A percentile compares a stretch with the other conserved stretches of the same genome.
Evolutionary conservation across 805 yeast genomes (phyloP).

Genomic region (Wickerhamiella bombiphila): DNA sequence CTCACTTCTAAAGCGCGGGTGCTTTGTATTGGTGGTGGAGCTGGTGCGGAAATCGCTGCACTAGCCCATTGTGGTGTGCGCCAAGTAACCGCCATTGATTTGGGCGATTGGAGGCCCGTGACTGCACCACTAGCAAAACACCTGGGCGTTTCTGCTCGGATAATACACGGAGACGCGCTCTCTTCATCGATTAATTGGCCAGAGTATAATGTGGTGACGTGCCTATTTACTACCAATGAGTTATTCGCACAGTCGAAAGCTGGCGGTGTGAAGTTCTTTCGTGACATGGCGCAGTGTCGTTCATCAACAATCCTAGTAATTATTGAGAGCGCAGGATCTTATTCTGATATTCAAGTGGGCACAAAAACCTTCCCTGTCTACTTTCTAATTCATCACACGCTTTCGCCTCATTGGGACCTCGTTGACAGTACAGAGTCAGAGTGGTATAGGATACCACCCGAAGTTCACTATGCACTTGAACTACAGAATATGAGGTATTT

Average conservation of each 20-base stretch:
- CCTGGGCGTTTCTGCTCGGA: constrained; percentile 29
- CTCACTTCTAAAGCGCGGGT: constrained; percentile 27
- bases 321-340: constrained; percentile 83
- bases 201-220: constrained; percentile 34
- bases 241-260: constrained; percentile 55
- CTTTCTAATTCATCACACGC: constrained; percentile 57
- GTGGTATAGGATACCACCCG: constrained; percentile 52
- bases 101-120: constrained; percentile 61
- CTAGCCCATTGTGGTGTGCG: constrained; percentile 27
- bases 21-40: constrained; percentile 76
- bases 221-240: constrained; percentile 78
- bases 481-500: constrained; percentile 82
- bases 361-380: constrained; percentile 69
- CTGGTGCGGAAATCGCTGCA: constrained; percentile 65
- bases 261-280: constrained; percentile 45
- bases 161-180: constrained; percentile 21
- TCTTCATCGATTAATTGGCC: constrained; percentile 1
- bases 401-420: constrained; percentile 56
- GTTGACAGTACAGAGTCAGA: constrained; percentile 55
- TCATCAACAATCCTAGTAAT: constrained; percentile 48
- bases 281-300: constrained; percentile 38
- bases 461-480: constrained; percentile 41
- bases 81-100: constrained; percentile 45
- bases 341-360: constrained; percentile 66
- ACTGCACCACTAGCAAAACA: constrained; percentile 31